Evolutionary conservation across 169 alveolate genomes (phyloP).

Genomic region (Plasmodium coatneyi): DNA sequence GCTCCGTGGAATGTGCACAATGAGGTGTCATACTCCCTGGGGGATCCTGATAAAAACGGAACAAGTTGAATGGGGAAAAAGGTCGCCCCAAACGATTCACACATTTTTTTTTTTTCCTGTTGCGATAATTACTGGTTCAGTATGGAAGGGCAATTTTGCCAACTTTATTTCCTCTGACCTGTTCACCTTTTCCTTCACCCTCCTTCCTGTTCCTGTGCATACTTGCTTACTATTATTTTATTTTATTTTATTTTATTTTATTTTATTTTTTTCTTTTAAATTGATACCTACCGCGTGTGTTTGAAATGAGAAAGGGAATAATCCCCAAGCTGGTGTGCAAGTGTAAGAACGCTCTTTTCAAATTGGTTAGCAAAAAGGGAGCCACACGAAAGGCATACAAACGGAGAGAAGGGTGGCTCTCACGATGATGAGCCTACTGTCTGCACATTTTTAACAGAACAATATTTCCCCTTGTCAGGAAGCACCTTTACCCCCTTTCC

Average conservation of each 20-base stretch:
- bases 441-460: neutral
- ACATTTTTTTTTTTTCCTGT: neutral
- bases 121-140: neutral
- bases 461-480: neutral
- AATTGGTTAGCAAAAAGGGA: neutral
- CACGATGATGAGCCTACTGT: neutral
- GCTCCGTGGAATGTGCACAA: neutral
- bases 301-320: neutral
- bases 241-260: too few species aligned
- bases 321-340: neutral
- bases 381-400: neutral
- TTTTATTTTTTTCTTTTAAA: too few species aligned
- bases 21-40: neutral
- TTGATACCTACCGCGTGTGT: neutral
- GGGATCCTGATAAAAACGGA: neutral
- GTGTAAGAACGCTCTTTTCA: neutral
- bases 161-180: neutral
- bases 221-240: too few species aligned
- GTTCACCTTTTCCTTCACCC: neutral
- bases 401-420: neutral
- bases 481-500: neutral
- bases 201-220: neutral
- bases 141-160: neutral
- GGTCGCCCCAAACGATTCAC: neutral
- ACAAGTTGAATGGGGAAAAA: neutral